A percentile compares a stretch with the other conserved stretches of the same genome.
These are phyloP conservation scores for Stachybotrys chartarum DNA, from an alignment of 2,329 filamentous ascomycete genomes.

Conservation along the genomic window DNA sequence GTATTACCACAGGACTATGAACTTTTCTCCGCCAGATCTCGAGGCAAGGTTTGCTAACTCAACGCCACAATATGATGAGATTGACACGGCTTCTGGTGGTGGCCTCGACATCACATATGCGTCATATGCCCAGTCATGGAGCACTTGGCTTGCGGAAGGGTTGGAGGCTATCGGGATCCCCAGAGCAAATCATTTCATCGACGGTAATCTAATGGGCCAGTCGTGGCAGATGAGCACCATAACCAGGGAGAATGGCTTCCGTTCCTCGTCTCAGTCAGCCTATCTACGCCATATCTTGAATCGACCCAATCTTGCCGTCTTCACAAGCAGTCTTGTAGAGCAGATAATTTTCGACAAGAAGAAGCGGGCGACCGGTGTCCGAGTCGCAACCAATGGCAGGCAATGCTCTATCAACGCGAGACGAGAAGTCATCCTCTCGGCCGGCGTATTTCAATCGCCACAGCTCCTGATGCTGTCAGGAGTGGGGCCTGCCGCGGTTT, in stretches of 20 bases:
- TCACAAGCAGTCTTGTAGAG: not conserved
- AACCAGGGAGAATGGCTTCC: not conserved
- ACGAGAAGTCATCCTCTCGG: not conserved
- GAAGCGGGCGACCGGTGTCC: not conserved
- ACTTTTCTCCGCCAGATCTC: not conserved
- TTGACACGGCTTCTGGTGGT: not conserved
- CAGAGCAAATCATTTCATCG: not conserved
- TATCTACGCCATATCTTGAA: not conserved
- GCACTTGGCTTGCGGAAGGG: not conserved
- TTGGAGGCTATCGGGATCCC: not conserved
- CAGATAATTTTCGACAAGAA: not conserved
- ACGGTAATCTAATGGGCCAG: not conserved
- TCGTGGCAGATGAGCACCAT: not conserved
- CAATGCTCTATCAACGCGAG: not conserved
- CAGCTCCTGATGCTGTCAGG: constrained; percentile 8
- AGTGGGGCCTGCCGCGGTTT: constrained; percentile 1
- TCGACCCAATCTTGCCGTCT: not conserved
- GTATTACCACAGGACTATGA: not conserved
- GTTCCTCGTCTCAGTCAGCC: not conserved
- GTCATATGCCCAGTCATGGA: not conserved
- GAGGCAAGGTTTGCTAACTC: not conserved
- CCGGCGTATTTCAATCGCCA: constrained; percentile 4
- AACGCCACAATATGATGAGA: not conserved
- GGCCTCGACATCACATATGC: not conserved
- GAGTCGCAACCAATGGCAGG: not conserved